Conservation (phyloP, 768 basidiomycete genomes). For the Termitomyces sp. region DNA sequence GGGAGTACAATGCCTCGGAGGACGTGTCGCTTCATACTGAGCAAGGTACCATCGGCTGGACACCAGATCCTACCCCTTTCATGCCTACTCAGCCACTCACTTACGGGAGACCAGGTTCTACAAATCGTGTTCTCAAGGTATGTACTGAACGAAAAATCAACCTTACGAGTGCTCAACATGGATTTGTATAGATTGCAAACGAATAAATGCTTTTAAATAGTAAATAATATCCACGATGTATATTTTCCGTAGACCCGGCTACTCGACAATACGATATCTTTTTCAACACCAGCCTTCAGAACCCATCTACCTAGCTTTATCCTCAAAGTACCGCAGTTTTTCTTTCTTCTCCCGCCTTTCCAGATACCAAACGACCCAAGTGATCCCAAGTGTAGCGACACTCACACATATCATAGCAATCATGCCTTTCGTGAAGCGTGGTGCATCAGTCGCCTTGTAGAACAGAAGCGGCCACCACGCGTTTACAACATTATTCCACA, state of each 20-base stretch:
- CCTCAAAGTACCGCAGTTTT: background rate
- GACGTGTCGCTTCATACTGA: background rate
- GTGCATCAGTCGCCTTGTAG: slow-evolving; percentile 71
- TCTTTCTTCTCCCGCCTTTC: slow-evolving; percentile 32
- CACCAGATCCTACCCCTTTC: slow-evolving; percentile 3
- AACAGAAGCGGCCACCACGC: slow-evolving; percentile 70
- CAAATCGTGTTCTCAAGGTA: slow-evolving; percentile 8
- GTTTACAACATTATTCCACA: slow-evolving; percentile 67
- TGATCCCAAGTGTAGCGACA: slow-evolving; percentile 49
- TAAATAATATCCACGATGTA: no score
- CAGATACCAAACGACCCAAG: slow-evolving; percentile 52
- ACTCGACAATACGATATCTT: background rate
- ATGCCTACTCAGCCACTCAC: background rate
- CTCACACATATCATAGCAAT: slow-evolving; percentile 60
- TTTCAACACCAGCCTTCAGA: no score
- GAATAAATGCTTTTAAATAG: background rate
- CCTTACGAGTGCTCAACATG: background rate
- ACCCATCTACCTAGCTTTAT: background rate
- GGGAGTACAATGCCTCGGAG: background rate
- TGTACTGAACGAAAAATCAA: background rate
- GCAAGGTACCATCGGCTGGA: slow-evolving; percentile 3
- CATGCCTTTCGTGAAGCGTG: slow-evolving; percentile 63
- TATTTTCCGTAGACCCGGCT: background rate
- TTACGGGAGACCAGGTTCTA: background rate
- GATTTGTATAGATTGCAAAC: background rate